Base-by-base conservation (phyloP, 2,329 filamentous ascomycete species). In the Scortechinia acanthostroma region DNA sequence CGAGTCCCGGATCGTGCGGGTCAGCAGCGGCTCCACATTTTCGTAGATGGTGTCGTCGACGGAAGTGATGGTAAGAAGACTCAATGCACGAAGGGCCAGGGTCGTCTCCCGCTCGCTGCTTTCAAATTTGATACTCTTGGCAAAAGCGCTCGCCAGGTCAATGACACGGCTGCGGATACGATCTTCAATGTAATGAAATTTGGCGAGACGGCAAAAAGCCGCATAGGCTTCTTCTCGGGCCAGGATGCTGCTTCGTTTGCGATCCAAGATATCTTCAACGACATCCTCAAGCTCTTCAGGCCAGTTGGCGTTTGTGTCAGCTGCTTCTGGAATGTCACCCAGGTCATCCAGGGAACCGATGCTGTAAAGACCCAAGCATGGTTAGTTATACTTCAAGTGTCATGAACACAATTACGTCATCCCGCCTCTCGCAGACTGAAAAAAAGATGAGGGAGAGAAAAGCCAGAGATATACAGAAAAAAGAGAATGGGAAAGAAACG, bases 201-300 rank as follows among this genome's bases (percentile, higher is more conserved):
- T 83, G 44, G 86, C 63, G 42, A 81, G 70, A 46, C 77, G 71
- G 44, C 71, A 71, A 58, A 81, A 86, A 4, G 66, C 65, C 25
- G 67, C 65, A 44, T 86, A 65, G 28, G 70, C 70, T 42, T 77
- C 69, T 53, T 86, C 80, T 45, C 84, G 72, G 21, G 80, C 78
- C 47, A 80, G 73, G 10, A 71, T 73, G 49, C 74, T 84, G 58
- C 77, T 83, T 51, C 80, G 74, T 66, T 87, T 88, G 51, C 81
- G 74, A 53, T 87, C 80, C 46, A 79, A 68, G 33, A 88, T 76
- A 52, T 83, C 76, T 45, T 82, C 71, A 44, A 86, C 76, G 40
- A 75, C 71, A 49, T 77, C 72, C 21, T 63, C 60, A 21, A 88
- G 65, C 48, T 80, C 74, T 33, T 73, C 60, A 45, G 74, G 71